Base-by-base conservation (phyloP, 2,329 filamentous ascomycete genomes). In the Trichoderma breve region DNA sequence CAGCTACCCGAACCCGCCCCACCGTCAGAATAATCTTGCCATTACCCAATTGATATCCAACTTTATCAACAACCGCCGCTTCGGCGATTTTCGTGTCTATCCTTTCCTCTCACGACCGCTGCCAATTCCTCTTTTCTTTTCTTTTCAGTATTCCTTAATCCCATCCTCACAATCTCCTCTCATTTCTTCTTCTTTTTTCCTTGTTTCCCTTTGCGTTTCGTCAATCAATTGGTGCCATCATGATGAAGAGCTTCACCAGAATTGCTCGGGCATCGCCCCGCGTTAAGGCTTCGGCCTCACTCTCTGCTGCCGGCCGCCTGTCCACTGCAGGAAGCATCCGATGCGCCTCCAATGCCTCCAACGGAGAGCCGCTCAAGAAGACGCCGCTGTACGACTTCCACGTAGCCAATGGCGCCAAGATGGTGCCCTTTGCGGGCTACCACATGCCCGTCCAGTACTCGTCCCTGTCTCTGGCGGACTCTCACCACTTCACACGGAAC, bases 391-490 rank as follows among this genome's bases (percentile, higher is more conserved):
- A 95, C 81, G 90, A 94, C 77, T 85, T 97, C 26, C 93, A 97
- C 81, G 78, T 95, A 74, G 86, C 89, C 72, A 86, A 93, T 79
- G 93, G 93, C 76, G 96, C 88, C 76, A 98, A 97, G 84, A 96
- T 98, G 90, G 95, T 98, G 64, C 93, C 94, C n/a, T 99, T 98
- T 83, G 95, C 93, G 74, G 94, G 94, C 76, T 97, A 91, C 84
- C 86, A 89, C 76, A 98, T 99, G 94, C 96, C 96, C 8, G 90
- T 99, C 58, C 92, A 96, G 82, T 99, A 98, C 84, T 83, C 87
- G 39, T 88, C 90, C 75, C 87, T 93, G 75, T 91, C 92, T 76
- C 92, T 98, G 74, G 87, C 89, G 76, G 93, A 94, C 73, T 97
- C 94, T 67, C 96, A 98, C 85, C 87, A 90, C 77, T 98, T 95